Base-by-base conservation (phyloP, 2,329 filamentous ascomycete genomes). In the Paraphaeosphaeria sporulosa region DNA sequence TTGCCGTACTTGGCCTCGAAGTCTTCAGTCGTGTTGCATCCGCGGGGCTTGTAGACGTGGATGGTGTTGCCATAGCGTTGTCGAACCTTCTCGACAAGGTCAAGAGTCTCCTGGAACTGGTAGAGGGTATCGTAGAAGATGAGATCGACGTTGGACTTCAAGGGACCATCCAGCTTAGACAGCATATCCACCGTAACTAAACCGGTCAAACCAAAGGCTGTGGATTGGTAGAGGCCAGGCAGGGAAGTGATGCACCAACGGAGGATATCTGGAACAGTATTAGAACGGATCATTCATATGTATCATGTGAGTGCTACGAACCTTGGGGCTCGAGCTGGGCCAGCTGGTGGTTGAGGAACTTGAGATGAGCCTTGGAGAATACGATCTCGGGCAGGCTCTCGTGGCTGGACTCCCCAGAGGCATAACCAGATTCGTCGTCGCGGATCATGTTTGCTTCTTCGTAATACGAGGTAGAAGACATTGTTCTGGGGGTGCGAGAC, bases 241-340 rank as follows among this genome's bases (percentile, higher is more conserved):
- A 99, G 90, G 70, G 94, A 90, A 70, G 91, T 89, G 76, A 94
- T 91, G 84, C 90, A 93, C 91, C 96, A 97, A 81, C 89, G 90
- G 62, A 99, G 87, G 71, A 98, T 90, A 66, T 97, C 94, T 85
- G 42, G 47, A 40, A 48, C 30, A 12, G 55, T 46, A 61, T 77
- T 65, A 77, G 78, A 61, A 40, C 38, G 48, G n/a, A 43, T 4
- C 30, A 25, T 32, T 55, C 62, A 50, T 69, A 8, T 6, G 21
- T 62, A 54, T 21, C 56, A 61, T 49, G 30, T 34, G 63, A 62
- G 51, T 50, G 42, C 25, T 53, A 76, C 81, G 68, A 75, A 87
- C 86, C 86, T 80, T 94, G 85, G 63, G 95, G 92, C 75, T 94
- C 88, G 79, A 98, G 91, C 74, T 89, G 87, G 78, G 95, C 91